A percentile compares a stretch with the other conserved stretches of the same genome.
Evolutionary conservation across 2,329 filamentous ascomycete species (phyloP).

Genomic region (Curvularia sp.): DNA sequence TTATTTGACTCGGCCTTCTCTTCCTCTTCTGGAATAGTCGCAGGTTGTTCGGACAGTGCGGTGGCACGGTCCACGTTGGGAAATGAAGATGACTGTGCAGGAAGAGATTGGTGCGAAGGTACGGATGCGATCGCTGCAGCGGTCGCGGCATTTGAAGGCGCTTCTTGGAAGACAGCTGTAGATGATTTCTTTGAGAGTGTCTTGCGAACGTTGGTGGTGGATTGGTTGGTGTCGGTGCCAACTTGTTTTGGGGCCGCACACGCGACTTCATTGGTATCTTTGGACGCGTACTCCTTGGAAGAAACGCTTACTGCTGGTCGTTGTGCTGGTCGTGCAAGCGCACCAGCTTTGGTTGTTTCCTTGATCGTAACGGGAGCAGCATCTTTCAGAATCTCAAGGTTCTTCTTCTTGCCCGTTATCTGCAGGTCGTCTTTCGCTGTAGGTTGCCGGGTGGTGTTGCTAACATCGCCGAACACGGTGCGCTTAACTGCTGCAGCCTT

Average conservation of each 20-base stretch:
- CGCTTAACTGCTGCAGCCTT: constrained; percentile 75
- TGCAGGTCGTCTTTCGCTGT: constrained; percentile 64
- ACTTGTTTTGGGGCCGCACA: constrained; percentile 35
- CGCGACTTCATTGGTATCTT: constrained; percentile 25
- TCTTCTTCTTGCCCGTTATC: constrained; percentile 53
- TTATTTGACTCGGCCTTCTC: constrained; percentile 24
- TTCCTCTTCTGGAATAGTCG: constrained; percentile 27
- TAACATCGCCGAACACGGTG: constrained; percentile 81
- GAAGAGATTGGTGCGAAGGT: constrained; percentile 32
- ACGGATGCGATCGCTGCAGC: constrained; percentile 27
- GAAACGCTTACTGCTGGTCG: constrained; percentile 56
- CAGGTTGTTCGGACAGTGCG: constrained; percentile 25
- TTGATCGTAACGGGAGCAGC: constrained; percentile 39
- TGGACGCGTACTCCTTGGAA: constrained; percentile 31
- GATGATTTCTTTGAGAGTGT: constrained; percentile 58
- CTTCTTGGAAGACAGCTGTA: constrained; percentile 64
- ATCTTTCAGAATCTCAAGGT: constrained; percentile 47
- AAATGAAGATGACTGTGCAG: constrained; percentile 35
- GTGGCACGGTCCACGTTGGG: constrained; percentile 32
- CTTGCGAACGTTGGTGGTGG: constrained; percentile 55
- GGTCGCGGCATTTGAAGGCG: constrained; percentile 28
- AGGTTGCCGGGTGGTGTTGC: constrained; percentile 65
- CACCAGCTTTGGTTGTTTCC: constrained; percentile 54
- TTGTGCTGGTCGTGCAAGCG: constrained; percentile 67
- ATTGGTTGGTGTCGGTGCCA: constrained; percentile 37